Conservation (phyloP, 2,329 filamentous ascomycete species). For the Monosporascus sp. region DNA sequence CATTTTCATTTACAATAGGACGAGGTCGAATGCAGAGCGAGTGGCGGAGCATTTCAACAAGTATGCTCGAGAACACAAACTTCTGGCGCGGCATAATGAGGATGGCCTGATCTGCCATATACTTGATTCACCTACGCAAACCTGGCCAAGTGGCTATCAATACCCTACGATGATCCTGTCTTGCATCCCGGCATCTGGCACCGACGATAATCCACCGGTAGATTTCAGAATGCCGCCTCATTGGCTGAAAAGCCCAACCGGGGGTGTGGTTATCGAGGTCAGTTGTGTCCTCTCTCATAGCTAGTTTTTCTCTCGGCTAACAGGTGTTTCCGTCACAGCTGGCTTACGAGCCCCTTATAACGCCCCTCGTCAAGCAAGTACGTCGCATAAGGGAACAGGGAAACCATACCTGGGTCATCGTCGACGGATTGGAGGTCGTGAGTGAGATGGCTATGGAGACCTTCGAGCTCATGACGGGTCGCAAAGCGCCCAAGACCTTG, state of each 20-base stretch:
- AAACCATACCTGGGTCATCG: constrained; percentile 60
- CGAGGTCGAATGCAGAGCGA: constrained; percentile 51
- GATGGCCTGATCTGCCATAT: constrained; percentile 44
- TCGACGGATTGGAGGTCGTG: constrained; percentile 67
- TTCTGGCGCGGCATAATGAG: constrained; percentile 28
- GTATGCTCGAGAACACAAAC: constrained; percentile 33
- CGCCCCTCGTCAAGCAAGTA: constrained; percentile 63
- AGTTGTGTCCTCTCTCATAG: constrained; percentile 1
- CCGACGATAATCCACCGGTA: constrained; percentile 55
- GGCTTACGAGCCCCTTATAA: constrained; percentile 66
- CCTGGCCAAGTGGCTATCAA: constrained; percentile 58
- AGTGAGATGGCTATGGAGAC: constrained; percentile 72
- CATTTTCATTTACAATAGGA: constrained; percentile 68
- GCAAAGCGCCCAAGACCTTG: constrained; percentile 60
- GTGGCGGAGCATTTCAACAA: constrained; percentile 64
- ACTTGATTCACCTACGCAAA: constrained; percentile 49
- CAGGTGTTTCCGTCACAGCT: constrained; percentile 30
- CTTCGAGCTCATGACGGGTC: constrained; percentile 70
- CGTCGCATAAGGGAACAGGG: constrained; percentile 42
- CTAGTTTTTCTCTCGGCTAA: constrained; percentile 3
- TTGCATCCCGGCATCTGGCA: constrained; percentile 62
- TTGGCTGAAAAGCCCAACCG: constrained; percentile 66
- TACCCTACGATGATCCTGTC: constrained; percentile 67
- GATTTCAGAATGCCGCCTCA: constrained; percentile 64
- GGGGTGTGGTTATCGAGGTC: constrained; percentile 66